Conservation (phyloP, 257 asterid genomes). For the Anisodus acutangulus region DNA sequence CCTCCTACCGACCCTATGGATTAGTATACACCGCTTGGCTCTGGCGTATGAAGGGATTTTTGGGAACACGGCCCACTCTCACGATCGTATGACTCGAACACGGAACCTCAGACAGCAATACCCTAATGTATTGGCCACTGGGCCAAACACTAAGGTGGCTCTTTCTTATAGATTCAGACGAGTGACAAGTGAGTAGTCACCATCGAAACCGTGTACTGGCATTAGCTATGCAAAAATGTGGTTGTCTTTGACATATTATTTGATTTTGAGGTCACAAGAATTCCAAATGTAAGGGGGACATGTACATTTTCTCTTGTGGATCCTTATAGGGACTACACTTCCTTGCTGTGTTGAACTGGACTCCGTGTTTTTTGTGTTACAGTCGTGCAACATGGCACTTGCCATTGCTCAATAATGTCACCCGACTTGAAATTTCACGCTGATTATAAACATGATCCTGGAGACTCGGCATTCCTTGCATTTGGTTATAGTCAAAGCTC, state of each 20-base stretch:
- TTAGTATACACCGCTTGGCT: too few relatives aligned
- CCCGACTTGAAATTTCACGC: neutral
- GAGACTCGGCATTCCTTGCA: neutral
- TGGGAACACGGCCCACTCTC: too few relatives aligned
- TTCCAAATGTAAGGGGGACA: neutral
- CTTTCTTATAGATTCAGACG: neutral
- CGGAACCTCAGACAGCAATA: too few relatives aligned
- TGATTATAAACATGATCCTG: neutral
- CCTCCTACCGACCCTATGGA: too few relatives aligned
- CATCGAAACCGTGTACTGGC: conserved; percentile 21
- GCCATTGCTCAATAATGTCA: conserved; percentile 19
- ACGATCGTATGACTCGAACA: too few relatives aligned
- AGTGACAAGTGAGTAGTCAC: conserved; percentile 2
- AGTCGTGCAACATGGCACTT: neutral
- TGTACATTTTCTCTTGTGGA: neutral
- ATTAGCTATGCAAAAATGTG: neutral
- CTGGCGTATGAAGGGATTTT: too few relatives aligned
- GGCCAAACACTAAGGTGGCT: too few relatives aligned
- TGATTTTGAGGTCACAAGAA: neutral
- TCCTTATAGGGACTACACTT: neutral
- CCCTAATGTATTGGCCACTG: too few relatives aligned
- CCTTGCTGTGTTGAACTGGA: conserved; percentile 26
- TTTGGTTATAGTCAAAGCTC: neutral
- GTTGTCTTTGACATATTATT: neutral
- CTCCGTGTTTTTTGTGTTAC: neutral